phyloP scores from a whole-genome alignment of 176 grass and related monocot species.

The Bonia amplexicaulis region DNA sequence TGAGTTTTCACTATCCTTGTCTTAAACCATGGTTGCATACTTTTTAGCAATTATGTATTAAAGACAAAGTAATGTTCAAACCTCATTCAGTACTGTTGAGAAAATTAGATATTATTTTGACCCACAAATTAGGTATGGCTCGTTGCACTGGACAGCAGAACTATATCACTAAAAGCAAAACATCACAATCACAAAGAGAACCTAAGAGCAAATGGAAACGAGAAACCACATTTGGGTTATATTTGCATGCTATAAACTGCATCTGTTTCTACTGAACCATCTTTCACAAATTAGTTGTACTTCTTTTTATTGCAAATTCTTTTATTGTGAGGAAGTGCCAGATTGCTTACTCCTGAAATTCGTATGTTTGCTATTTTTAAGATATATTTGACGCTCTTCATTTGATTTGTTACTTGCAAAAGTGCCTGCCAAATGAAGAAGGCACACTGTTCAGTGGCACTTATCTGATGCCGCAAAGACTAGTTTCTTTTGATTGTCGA shows the following conservation, averaged over 20 bases:
- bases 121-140: neutral
- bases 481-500: neutral
- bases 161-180: constrained; percentile 8
- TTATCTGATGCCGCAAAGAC: neutral
- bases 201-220: neutral
- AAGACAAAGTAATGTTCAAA: neutral
- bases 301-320: neutral
- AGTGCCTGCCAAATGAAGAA: neutral
- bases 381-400: neutral
- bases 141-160: neutral
- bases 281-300: neutral
- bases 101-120: neutral
- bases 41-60: neutral
- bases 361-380: neutral
- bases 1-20: neutral
- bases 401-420: neutral
- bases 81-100: neutral
- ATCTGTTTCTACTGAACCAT: neutral
- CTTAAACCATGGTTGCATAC: neutral
- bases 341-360: neutral
- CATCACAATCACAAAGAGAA: neutral
- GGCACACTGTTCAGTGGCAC: neutral
- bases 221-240: neutral
- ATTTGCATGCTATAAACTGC: constrained; percentile 11
- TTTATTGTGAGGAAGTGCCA: neutral